These are phyloP conservation scores for Exobasidium rhododendri DNA, from an alignment of 1,284 basidiomycete genomes.

Conservation along the genomic window DNA sequence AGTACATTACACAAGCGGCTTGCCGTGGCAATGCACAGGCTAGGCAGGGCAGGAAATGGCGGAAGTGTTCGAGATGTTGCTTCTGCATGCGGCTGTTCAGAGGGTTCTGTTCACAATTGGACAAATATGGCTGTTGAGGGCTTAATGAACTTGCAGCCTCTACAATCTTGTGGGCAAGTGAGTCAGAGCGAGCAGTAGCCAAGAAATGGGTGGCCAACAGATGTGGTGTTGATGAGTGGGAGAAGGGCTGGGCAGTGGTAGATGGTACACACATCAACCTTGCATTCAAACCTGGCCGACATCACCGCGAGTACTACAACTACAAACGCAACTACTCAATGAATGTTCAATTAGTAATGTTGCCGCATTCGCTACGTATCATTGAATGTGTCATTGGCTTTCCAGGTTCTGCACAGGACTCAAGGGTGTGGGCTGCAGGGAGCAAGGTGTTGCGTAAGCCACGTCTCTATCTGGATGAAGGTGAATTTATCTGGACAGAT, in stretches of 20 bases:
- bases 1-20: not conserved
- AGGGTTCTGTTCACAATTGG: not conserved
- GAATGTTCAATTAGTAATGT: not conserved
- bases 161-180: not conserved
- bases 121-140: not conserved
- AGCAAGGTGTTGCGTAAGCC: not conserved
- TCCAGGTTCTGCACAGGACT: not conserved
- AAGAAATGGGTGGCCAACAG: not conserved
- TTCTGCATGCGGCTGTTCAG: not conserved
- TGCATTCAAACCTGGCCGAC: not conserved
- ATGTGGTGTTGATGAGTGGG: not conserved
- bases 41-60: not conserved
- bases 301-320: not conserved
- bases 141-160: not conserved
- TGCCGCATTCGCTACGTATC: not conserved
- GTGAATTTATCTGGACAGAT: conserved; percentile 1
- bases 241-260: not conserved
- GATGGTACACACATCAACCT: not conserved
- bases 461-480: not conserved
- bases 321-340: not conserved
- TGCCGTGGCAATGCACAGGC: not conserved
- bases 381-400: not conserved
- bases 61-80: not conserved
- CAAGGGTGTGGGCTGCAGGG: not conserved
- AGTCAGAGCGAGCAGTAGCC: not conserved